A percentile compares a stretch with the other conserved stretches of the same genome.
Conservation (phyloP, 441 rosid species). For the Melastoma candidum region DNA sequence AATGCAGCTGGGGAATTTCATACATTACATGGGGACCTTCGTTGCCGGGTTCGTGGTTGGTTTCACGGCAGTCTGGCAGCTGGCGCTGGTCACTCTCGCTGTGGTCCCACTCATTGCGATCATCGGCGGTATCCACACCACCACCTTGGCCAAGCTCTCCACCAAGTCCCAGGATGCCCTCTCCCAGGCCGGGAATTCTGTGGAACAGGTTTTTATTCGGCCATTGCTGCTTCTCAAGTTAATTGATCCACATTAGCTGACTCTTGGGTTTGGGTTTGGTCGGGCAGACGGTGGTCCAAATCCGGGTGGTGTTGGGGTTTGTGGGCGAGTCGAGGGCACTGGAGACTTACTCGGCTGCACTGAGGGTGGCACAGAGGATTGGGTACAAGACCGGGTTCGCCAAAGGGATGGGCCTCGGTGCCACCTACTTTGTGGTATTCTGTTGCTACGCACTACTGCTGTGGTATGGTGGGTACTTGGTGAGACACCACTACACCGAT, state of each 20-base stretch:
- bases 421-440: conserved; percentile 91
- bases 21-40: conserved; percentile 92
- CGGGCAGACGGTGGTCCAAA: conserved; percentile 84
- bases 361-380: conserved; percentile 61
- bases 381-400: conserved; percentile 89
- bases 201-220: conserved; percentile 63
- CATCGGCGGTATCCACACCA: conserved; percentile 80
- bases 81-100: conserved; percentile 88
- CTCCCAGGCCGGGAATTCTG: conserved; percentile 87
- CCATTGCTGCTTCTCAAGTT: no score
- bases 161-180: conserved; percentile 81
- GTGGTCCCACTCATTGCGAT: conserved; percentile 97
- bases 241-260: no score
- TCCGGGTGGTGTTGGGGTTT: conserved; percentile 75
- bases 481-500: conserved; percentile 86
- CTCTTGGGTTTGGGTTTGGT: no score
- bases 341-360: conserved; percentile 76
- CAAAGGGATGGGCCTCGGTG: conserved; percentile 98
- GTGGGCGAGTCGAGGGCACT: conserved; percentile 92
- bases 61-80: conserved; percentile 98
- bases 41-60: conserved; percentile 96
- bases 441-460: conserved; percentile 93
- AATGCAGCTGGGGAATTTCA: conserved; percentile 87
- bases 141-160: conserved; percentile 68
- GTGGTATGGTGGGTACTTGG: conserved; percentile 98